Evolutionary conservation across 352 stramenopile genomes (phyloP).

Genomic region (Phytophthora multivora): DNA sequence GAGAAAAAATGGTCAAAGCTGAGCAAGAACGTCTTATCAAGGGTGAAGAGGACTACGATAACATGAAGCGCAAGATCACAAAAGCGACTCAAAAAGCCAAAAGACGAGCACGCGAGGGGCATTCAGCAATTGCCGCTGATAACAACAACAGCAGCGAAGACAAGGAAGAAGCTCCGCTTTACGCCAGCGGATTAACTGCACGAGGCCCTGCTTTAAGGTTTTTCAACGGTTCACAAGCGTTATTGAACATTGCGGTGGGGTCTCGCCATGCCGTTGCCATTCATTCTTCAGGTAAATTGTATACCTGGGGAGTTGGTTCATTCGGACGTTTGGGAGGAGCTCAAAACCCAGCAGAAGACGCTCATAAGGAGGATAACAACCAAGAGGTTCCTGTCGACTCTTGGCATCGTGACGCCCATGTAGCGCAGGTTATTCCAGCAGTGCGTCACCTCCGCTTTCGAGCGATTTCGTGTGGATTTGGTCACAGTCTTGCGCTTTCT

Average conservation of each 20-base stretch:
- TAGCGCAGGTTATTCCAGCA: conserved; percentile 48
- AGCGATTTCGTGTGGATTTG: conserved; percentile 62
- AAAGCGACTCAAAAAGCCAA: conserved; percentile 59
- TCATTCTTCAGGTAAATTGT: conserved; percentile 65
- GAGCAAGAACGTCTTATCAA: conserved; percentile 45
- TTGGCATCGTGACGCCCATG: conserved; percentile 63
- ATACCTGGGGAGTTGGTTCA: conserved; percentile 72
- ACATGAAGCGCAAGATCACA: conserved; percentile 65
- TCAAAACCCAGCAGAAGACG: conserved; percentile 6
- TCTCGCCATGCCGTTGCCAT: conserved; percentile 73
- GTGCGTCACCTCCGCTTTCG: conserved; percentile 57
- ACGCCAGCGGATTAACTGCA: conserved; percentile 61
- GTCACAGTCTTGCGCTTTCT: conserved; percentile 72
- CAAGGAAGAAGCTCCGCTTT: conserved; percentile 21
- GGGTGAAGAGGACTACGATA: conserved; percentile 51
- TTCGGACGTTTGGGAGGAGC: conserved; percentile 66
- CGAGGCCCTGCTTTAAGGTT: conserved; percentile 45
- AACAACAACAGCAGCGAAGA: conserved; percentile 5
- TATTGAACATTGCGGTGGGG: conserved; percentile 63
- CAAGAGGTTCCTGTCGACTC: conserved; percentile 18
- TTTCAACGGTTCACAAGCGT: conserved; percentile 58
- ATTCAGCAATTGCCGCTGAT: background rate
- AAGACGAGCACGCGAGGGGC: conserved; percentile 60
- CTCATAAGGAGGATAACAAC: background rate
- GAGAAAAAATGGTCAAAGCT: conserved; percentile 45